Percentiles rank a stretch among this genome's conserved stretches.
phyloP scores from a whole-genome alignment of 768 basidiomycete genomes.

The Cyclocybe aegerita region DNA sequence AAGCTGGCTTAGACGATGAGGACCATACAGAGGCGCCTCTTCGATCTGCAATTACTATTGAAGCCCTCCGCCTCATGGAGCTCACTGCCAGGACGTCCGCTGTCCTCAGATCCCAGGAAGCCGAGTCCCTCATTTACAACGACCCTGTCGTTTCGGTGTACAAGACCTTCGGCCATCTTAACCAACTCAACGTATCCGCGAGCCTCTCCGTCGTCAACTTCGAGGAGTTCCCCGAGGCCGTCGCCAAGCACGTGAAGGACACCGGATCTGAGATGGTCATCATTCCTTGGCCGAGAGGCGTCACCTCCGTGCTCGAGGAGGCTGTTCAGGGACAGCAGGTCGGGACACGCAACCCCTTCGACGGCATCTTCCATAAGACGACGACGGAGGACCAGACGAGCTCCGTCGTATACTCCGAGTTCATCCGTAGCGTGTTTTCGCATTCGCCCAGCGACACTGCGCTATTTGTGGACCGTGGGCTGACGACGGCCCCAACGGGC shows the following conservation, averaged over 20 bases:
- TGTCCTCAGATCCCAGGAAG: constrained; percentile 78
- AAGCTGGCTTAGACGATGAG: constrained; percentile 5
- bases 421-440: constrained; percentile 80
- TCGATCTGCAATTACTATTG: constrained; percentile 42
- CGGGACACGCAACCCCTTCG: constrained; percentile 63
- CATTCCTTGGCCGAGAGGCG: constrained; percentile 75
- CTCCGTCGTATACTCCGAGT: constrained; percentile 72
- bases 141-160: constrained; percentile 76
- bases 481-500: constrained; percentile 25
- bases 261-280: constrained; percentile 72
- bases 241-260: constrained; percentile 59
- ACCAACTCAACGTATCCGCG: constrained; percentile 62
- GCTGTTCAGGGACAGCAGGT: constrained; percentile 15
- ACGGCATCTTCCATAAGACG: constrained; percentile 67
- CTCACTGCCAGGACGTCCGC: constrained; percentile 86
- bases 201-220: constrained; percentile 75
- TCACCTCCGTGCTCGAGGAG: constrained; percentile 28
- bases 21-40: not conserved
- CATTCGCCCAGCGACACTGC: constrained; percentile 75
- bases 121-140: constrained; percentile 63
- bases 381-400: constrained; percentile 48
- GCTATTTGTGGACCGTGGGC: constrained; percentile 80
- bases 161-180: constrained; percentile 75
- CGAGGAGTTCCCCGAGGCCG: constrained; percentile 68
- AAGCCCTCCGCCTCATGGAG: constrained; percentile 90